These are phyloP conservation scores for Erythrophleum ivorense DNA, from an alignment of 331 rosid genomes.

Conservation along the genomic window DNA sequence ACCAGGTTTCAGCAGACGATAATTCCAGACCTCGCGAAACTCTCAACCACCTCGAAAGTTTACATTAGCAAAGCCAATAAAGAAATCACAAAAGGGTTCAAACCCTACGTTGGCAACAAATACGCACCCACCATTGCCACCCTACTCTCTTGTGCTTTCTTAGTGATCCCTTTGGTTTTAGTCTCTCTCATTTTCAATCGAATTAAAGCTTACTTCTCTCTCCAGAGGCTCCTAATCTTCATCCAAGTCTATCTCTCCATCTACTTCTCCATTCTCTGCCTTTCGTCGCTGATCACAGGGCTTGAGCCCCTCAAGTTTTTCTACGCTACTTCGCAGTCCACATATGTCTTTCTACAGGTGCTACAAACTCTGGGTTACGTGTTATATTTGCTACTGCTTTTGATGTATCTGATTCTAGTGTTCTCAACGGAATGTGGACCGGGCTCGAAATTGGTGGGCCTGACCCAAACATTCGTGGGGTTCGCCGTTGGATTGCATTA, in stretches of 20 bases:
- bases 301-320: conserved; percentile 82
- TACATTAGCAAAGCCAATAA: conserved; percentile 73
- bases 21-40: conserved; percentile 76
- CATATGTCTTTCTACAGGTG: conserved; percentile 76
- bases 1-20: conserved; percentile 61
- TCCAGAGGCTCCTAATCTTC: conserved; percentile 83
- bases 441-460: conserved; percentile 69
- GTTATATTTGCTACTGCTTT: conserved; percentile 62
- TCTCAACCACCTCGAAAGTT: conserved; percentile 77
- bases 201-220: conserved; percentile 86
- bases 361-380: conserved; percentile 84
- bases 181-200: conserved; percentile 77
- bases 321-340: conserved; percentile 77
- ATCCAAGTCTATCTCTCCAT: conserved; percentile 85
- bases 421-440: conserved; percentile 77
- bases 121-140: conserved; percentile 78
- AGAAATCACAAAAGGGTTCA: conserved; percentile 73
- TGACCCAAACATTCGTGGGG: conserved; percentile 71
- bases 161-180: conserved; percentile 70
- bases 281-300: conserved; percentile 61
- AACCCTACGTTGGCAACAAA: conserved; percentile 83
- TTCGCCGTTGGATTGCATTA: conserved; percentile 78
- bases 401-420: conserved; percentile 76
- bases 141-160: conserved; percentile 59
- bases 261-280: conserved; percentile 85